phyloP scores from a whole-genome alignment of 2,329 filamentous ascomycete species.

The Claviceps pazoutovae region DNA sequence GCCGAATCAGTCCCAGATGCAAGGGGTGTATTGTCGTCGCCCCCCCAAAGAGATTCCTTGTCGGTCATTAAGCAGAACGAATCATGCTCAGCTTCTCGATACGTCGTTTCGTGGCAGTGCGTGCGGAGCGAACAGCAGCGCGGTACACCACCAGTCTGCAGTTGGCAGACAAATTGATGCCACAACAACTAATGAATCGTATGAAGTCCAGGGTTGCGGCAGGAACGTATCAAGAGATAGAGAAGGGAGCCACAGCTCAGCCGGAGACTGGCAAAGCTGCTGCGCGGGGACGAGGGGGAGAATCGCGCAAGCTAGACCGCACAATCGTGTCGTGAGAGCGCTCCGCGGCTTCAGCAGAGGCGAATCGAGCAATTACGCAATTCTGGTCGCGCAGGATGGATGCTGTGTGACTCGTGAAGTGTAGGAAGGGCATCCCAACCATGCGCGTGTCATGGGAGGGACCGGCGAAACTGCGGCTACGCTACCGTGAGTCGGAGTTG shows the following conservation, averaged over 20 bases:
- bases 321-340: conserved; percentile 1
- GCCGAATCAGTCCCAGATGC: background rate
- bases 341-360: background rate
- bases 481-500: too few species aligned
- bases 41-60: background rate
- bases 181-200: background rate
- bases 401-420: too few species aligned
- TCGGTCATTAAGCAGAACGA: conserved; percentile 6
- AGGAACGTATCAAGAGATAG: too few species aligned
- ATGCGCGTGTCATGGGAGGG: too few species aligned
- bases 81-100: conserved; percentile 7
- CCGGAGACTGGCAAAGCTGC: background rate
- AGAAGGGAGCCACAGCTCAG: background rate
- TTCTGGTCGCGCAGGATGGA: too few species aligned
- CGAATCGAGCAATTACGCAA: too few species aligned
- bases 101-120: background rate
- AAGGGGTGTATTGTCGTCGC: background rate
- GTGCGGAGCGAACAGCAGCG: background rate
- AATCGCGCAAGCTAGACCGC: background rate
- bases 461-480: too few species aligned
- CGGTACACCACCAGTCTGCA: background rate
- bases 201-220: background rate
- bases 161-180: background rate
- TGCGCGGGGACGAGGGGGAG: background rate
- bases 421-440: too few species aligned